Base-by-base conservation (phyloP, 768 basidiomycete species). In the Russula dissimulans region DNA sequence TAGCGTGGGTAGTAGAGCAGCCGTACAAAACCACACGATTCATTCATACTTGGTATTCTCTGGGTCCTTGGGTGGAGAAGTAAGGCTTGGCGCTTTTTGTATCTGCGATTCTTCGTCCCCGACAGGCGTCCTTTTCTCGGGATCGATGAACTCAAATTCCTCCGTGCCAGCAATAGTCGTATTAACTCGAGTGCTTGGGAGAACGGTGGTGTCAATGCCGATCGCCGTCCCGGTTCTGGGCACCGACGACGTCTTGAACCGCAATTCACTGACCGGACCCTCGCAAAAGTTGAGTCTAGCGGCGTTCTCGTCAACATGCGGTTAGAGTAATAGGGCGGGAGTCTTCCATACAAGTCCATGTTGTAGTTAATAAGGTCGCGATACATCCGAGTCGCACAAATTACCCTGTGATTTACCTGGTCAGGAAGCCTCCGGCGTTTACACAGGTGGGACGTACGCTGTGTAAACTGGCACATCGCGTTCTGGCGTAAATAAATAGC, bases 301-400 rank as follows among this genome's bases (percentile, higher is more conserved):
- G 39, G 29, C 8, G 8, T 7, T 45, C 17, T 18, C 1, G 26
- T 54, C 54, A 54, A 7, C 3, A 53, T 22, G 14, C 51, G 11
- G 10, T 9, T 5, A 44, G 3, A 7, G 17, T 12, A 9, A 38
- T n/a, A 3, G 12, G n/a, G n/a, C 34, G 31, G 14, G 18, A 5
- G 3, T n/a, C 1, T 26, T 15, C 44, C 49, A 7, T 61, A 50
- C 46, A 46, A 9, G 1, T 41, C 46, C 39, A 44, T 41, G 14
- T 54, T 18, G 34, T 42, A 44, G 29, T 38, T 14, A 9, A 26
- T 12, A 12, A 56, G 60, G 9, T 3, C 32, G 6, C 60, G 60
- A 32, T 61, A 61, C 54, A 61, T 61, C 15, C 60, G 54, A 10
- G 60, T 61, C 10, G 54, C 54, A 29, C 47, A 54, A 18, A 61